Percentiles rank a stretch among this genome's conserved stretches.
phyloP scores from a whole-genome alignment of 352 stramenopile species.

The Pythium phragmitis region DNA sequence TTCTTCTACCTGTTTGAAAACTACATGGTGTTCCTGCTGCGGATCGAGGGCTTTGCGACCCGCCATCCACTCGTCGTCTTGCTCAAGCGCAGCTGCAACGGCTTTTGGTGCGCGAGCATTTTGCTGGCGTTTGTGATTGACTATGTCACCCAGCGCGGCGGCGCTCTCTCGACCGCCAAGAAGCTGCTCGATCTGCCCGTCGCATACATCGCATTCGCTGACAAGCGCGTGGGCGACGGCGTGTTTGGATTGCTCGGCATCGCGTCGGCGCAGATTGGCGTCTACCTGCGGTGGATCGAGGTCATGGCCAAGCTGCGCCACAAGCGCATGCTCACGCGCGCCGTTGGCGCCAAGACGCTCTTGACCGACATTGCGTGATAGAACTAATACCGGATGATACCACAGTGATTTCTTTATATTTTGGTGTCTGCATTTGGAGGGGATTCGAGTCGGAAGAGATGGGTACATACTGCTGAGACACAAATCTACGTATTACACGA shows the following conservation, averaged over 20 bases:
- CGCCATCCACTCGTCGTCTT: constrained; percentile 33
- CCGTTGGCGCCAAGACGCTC: constrained; percentile 8
- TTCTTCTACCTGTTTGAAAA: constrained; percentile 71
- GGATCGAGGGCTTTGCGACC: constrained; percentile 35
- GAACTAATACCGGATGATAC: not conserved
- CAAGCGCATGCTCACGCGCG: constrained; percentile 16
- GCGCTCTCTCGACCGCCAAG: constrained; percentile 39
- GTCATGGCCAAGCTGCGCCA: constrained; percentile 38
- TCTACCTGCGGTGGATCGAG: constrained; percentile 48
- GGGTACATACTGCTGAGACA: too few relatives aligned
- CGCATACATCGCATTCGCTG: constrained; percentile 42
- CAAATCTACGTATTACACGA: too few relatives aligned
- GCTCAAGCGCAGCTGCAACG: constrained; percentile 42
- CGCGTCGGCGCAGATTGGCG: constrained; percentile 43
- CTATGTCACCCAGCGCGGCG: constrained; percentile 35
- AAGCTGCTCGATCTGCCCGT: constrained; percentile 60
- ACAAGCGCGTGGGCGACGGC: constrained; percentile 49
- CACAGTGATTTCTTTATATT: too few relatives aligned
- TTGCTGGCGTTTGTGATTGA: constrained; percentile 54
- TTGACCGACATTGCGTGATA: constrained; percentile 8
- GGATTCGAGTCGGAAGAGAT: too few relatives aligned
- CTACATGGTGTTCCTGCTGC: constrained; percentile 50
- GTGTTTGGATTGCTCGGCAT: constrained; percentile 46
- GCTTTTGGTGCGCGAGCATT: constrained; percentile 62
- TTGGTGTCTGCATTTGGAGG: too few relatives aligned